phyloP scores from a whole-genome alignment of 192 early-diverging fungal genomes.

The Helicostylum pulchrum region DNA sequence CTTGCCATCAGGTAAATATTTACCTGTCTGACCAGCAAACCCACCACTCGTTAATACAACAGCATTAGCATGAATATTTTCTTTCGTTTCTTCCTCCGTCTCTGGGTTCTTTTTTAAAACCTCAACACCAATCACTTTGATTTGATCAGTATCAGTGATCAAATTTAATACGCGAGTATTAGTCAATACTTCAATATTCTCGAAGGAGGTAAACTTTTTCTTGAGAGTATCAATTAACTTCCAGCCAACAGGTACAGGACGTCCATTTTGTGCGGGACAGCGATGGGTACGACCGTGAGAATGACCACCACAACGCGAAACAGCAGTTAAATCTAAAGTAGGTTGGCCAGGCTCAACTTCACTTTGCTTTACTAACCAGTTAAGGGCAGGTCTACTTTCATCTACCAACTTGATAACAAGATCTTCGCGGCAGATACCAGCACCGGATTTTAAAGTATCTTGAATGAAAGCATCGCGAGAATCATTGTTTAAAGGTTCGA shows the following conservation, averaged over 20 bases:
- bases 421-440: constrained; percentile 51
- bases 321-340: constrained; percentile 55
- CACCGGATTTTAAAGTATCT: constrained; percentile 70
- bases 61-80: constrained; percentile 40
- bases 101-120: constrained; percentile 29
- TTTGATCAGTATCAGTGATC: constrained; percentile 39
- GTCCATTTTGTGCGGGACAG: constrained; percentile 34
- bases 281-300: constrained; percentile 77
- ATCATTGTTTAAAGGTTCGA: constrained; percentile 64
- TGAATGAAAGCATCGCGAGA: constrained; percentile 56
- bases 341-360: constrained; percentile 57
- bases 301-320: constrained; percentile 78
- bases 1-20: constrained; percentile 26
- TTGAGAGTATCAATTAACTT: constrained; percentile 71
- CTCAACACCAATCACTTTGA: constrained; percentile 60
- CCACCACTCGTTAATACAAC: constrained; percentile 80
- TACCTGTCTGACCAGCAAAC: constrained; percentile 71
- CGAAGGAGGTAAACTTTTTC: constrained; percentile 28
- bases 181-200: constrained; percentile 23
- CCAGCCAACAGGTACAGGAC: constrained; percentile 59
- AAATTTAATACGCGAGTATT: constrained; percentile 53
- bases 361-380: constrained; percentile 53
- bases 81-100: constrained; percentile 28
- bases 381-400: constrained; percentile 64
- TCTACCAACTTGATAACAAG: constrained; percentile 67